A percentile compares a stretch with the other conserved stretches of the same genome.
Evolutionary conservation across 2,329 filamentous ascomycete genomes (phyloP).

Genomic region (Pseudogymnoascus sp.): DNA sequence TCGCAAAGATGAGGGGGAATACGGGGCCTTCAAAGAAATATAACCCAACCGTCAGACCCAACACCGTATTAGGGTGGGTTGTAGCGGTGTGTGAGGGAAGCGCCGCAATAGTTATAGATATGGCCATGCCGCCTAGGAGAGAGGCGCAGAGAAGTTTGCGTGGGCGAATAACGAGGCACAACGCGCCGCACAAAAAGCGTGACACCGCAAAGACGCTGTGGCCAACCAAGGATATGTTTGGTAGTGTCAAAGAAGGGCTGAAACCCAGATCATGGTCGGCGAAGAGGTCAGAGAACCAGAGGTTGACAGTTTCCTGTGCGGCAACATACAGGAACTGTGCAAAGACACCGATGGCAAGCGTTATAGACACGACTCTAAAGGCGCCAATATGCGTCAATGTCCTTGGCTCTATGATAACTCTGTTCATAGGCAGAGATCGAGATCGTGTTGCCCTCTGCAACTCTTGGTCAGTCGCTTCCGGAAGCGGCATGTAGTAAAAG

Average conservation of each 20-base stretch:
- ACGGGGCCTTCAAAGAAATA: constrained; percentile 74
- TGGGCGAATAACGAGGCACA: constrained; percentile 59
- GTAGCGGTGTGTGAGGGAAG: constrained; percentile 42
- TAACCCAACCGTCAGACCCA: constrained; percentile 59
- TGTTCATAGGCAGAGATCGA: constrained; percentile 58
- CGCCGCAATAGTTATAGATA: constrained; percentile 42
- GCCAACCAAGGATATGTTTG: constrained; percentile 40
- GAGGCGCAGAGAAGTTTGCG: constrained; percentile 61
- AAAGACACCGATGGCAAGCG: constrained; percentile 63
- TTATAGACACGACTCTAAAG: constrained; percentile 42
- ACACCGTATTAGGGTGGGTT: constrained; percentile 34
- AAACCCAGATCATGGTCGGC: constrained; percentile 31
- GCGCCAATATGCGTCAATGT: constrained; percentile 58
- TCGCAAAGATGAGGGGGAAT: constrained; percentile 73
- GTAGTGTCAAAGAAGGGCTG: constrained; percentile 30
- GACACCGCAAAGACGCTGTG: constrained; percentile 46
- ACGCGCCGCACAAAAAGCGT: constrained; percentile 64
- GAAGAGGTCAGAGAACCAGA: constrained; percentile 51
- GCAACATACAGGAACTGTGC: constrained; percentile 78
- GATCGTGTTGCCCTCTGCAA: constrained; percentile 43
- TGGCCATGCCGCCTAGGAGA: constrained; percentile 48
- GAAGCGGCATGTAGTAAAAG: constrained; percentile 59
- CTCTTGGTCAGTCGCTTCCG: constrained; percentile 46
- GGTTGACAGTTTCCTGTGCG: constrained; percentile 60
- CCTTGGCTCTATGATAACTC: constrained; percentile 67